Evolutionary conservation across 164 flowering plant species (phyloP), one percentile per base, ranked within the genome.

Genomic region (Stephania cephalantha): DNA sequence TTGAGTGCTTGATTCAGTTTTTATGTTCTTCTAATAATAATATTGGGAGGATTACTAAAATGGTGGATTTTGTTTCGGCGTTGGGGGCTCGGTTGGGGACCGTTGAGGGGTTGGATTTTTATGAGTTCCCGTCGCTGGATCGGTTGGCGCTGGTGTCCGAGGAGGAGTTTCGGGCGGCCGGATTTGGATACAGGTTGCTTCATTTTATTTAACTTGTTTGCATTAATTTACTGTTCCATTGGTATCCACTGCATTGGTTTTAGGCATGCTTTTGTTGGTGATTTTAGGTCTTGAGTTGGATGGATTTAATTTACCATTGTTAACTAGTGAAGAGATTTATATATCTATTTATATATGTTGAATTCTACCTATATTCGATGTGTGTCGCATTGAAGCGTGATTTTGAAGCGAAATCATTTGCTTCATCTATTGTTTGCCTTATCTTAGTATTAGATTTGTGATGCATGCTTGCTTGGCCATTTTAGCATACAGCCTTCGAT

Each of bases 151-250:
- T 45, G 82, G 85, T 93, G 48, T 86, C 97, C 0, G 97, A 93
- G 80, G 76, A 76, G 29, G 89, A 92, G 85, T 85, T 93, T 76
- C 84, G 97, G 70, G 84, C 79, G 50, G 95, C 94, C 20, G 99
- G 99, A n/a, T 93, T 95, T 75, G 98, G 98, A 30, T 95, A 95
- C 88, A 90, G 98, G 97, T 92, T 46, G 5, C 68, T 8, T 74
- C 18, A 69, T 48, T 17, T 25, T 46, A 31, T 72, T 20, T 17
- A 4, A 13, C n/a, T 48, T 25, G 20, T 78, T 70, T 69, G 73
- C 46, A 77, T 77, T 45, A 31, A 46, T 9, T 30, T 69, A 4
- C 2, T 67, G 8, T 20, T 67, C 13, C 35, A 11, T 67, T 30
- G 10, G 1, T 20, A n/a, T 69, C 42, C 4, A 7, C 10, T 9